These are phyloP conservation scores for Wilcoxina mikolae DNA, from an alignment of 495 filamentous ascomycete genomes.

Conservation along the genomic window DNA sequence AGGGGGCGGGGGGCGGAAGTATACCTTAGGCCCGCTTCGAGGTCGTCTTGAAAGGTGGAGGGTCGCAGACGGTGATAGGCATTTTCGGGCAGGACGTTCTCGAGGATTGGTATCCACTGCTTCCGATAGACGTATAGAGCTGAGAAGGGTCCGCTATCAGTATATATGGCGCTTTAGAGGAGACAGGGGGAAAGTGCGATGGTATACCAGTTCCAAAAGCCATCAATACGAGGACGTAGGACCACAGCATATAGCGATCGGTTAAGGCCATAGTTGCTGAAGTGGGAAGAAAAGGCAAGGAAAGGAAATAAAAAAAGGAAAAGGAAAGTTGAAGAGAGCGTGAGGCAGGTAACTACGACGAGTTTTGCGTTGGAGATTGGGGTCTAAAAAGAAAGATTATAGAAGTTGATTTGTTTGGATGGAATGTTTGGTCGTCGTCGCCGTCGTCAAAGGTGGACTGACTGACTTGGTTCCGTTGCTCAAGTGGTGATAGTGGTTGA, in stretches of 20 bases:
- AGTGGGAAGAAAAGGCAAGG: background rate
- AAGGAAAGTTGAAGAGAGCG: background rate
- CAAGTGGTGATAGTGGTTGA: no score
- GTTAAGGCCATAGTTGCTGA: conserved; percentile 15
- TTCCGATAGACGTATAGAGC: conserved; percentile 65
- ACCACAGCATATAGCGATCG: conserved; percentile 57
- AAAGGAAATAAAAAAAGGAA: background rate
- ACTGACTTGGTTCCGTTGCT: no score
- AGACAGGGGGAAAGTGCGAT: no score
- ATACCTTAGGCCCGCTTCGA: conserved; percentile 58
- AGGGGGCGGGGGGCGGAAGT: background rate
- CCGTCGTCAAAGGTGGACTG: no score
- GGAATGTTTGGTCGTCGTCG: no score
- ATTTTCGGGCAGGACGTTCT: conserved; percentile 35
- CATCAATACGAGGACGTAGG: conserved; percentile 48
- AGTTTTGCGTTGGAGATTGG: no score
- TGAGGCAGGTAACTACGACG: background rate
- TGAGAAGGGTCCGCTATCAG: conserved; percentile 27
- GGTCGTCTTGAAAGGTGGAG: conserved; percentile 57
- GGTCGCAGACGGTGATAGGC: conserved; percentile 51
- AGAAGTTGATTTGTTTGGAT: no score
- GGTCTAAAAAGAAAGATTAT: no score
- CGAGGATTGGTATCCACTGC: conserved; percentile 53
- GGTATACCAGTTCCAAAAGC: conserved; percentile 45
- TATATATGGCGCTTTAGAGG: background rate